Conservation (phyloP, 371 early-diverging fungal species). For the Mortierella sp. region DNA sequence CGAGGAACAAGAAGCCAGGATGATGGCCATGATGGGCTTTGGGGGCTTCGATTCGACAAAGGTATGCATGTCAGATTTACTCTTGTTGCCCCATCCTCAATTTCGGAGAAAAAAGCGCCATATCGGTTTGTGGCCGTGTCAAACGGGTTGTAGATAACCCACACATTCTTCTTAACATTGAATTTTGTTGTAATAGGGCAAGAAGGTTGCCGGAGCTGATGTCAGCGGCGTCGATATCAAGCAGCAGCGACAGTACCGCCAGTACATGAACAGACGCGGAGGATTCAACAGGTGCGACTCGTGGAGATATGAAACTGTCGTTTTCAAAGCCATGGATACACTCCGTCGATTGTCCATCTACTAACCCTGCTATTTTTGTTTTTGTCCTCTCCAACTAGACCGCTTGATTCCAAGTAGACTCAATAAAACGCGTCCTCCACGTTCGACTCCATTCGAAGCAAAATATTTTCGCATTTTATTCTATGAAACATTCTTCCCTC, state of each 20-base stretch:
- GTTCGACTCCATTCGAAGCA: background rate
- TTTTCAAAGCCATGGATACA: background rate
- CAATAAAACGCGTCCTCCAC: background rate
- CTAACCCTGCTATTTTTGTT: too few species aligned
- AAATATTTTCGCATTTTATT: background rate
- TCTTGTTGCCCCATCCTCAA: background rate
- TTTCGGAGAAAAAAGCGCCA: background rate
- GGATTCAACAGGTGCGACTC: conserved; percentile 85
- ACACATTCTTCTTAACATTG: background rate
- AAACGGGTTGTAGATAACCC: too few species aligned
- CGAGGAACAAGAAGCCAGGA: conserved; percentile 71
- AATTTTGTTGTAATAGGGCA: conserved; percentile 57
- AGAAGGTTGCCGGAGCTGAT: conserved; percentile 77
- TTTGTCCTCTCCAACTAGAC: background rate
- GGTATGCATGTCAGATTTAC: conserved; percentile 52
- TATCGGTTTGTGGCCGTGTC: too few species aligned
- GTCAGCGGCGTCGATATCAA: conserved; percentile 78
- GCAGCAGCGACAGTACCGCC: conserved; percentile 88
- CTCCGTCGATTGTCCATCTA: too few species aligned
- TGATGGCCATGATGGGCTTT: conserved; percentile 89
- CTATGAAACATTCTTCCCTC: background rate
- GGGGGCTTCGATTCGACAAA: conserved; percentile 92
- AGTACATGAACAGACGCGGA: conserved; percentile 96
- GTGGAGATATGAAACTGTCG: background rate
- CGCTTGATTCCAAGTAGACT: background rate